Conservation (phyloP, 225 moss, liverwort and hornwort species). For the Ulota crispa region DNA sequence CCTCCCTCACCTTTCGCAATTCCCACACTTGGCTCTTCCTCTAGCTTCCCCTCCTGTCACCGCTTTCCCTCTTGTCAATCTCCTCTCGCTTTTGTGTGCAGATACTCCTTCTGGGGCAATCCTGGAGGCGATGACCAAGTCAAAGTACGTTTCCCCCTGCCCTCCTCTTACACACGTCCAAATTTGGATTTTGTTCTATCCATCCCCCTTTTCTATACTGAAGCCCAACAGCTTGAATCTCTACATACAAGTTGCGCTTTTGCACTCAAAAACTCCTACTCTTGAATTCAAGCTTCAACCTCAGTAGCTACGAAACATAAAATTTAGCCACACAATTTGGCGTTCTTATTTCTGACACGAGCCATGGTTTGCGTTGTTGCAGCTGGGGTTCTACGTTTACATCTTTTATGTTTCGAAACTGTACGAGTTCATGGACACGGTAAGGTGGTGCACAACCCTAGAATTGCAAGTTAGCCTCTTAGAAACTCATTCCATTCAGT, state of each 20-base stretch:
- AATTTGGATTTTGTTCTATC: not conserved
- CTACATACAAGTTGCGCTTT: not conserved
- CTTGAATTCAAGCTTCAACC: not conserved
- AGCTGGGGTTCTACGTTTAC: conserved; percentile 79
- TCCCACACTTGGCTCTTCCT: not conserved
- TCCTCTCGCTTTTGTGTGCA: conserved; percentile 13
- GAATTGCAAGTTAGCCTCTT: not conserved
- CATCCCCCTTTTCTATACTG: not conserved
- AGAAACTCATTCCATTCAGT: not conserved
- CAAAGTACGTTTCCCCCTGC: conserved; percentile 36
- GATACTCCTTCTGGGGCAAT: conserved; percentile 84
- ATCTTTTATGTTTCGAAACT: conserved; percentile 81
- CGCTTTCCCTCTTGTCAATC: not conserved
- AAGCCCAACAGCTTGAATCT: not conserved
- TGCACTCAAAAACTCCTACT: not conserved
- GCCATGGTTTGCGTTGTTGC: conserved; percentile 13
- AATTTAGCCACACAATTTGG: not conserved
- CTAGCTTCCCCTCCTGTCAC: not conserved
- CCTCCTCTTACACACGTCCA: not conserved
- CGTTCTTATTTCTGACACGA: conserved; percentile 22
- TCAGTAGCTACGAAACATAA: too few relatives aligned
- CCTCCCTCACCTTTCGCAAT: not conserved
- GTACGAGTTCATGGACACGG: conserved; percentile 97
- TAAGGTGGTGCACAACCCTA: conserved; percentile 27
- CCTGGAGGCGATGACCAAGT: conserved; percentile 56